Evolutionary conservation across 2,329 filamentous ascomycete species (phyloP).

Genomic region (Colletotrichum simmondsii): DNA sequence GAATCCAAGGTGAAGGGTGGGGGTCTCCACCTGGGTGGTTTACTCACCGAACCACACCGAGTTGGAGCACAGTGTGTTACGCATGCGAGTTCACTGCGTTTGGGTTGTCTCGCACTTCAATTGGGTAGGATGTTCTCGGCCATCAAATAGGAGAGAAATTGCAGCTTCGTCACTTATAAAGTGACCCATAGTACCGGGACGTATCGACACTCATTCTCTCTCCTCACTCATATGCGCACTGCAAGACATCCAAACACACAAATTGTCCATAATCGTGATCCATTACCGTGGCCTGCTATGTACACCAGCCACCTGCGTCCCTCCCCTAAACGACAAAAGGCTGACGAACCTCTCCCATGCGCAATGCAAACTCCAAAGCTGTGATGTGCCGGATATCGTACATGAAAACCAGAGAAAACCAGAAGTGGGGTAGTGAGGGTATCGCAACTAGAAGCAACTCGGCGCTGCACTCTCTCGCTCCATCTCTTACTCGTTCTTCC

Average conservation of each 20-base stretch:
- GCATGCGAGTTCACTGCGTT: background rate
- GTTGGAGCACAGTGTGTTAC: background rate
- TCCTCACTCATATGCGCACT: background rate
- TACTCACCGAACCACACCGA: background rate
- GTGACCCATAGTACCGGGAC: background rate
- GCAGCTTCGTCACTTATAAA: background rate
- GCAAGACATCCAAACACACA: background rate
- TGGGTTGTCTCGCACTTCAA: background rate
- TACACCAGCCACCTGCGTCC: constrained; percentile 22
- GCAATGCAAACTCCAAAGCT: constrained; percentile 31
- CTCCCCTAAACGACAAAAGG: constrained; percentile 22
- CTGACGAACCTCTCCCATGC: constrained; percentile 29
- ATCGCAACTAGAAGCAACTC: constrained; percentile 36
- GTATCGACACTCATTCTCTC: background rate
- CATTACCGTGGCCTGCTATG: constrained; percentile 34
- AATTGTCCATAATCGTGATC: constrained; percentile 13
- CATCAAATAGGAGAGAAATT: background rate
- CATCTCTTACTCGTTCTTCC: constrained; percentile 55
- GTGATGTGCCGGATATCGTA: constrained; percentile 35
- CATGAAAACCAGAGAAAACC: constrained; percentile 31
- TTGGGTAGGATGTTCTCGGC: background rate
- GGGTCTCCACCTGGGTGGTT: background rate
- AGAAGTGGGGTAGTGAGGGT: constrained; percentile 37
- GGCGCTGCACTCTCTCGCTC: constrained; percentile 7
- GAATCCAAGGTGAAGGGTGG: constrained; percentile 10